Evolutionary conservation across 139 green algal genomes (phyloP).

Genomic region (Pedinophyceae sp.): DNA sequence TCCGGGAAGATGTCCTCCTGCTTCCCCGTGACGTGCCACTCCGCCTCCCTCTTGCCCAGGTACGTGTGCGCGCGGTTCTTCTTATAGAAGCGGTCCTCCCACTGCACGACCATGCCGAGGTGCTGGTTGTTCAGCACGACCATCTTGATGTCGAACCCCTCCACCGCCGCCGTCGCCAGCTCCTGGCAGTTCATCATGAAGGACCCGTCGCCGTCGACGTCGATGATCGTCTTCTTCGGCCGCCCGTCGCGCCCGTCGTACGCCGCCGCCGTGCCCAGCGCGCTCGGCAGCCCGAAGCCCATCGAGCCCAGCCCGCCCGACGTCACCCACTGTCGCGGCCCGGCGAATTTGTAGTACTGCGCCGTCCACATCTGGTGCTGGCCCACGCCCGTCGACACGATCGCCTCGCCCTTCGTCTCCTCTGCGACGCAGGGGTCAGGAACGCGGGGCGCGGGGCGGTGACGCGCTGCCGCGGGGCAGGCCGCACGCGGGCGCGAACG

Average conservation of each 20-base stretch:
- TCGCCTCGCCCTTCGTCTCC: slow-evolving; percentile 82
- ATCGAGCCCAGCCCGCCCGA: slow-evolving; percentile 90
- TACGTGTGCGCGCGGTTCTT: slow-evolving; percentile 95
- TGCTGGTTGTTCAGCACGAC: slow-evolving; percentile 99
- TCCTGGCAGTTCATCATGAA: slow-evolving; percentile 98
- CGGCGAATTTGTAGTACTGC: slow-evolving; percentile 77
- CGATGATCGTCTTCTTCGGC: slow-evolving; percentile 58
- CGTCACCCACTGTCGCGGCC: slow-evolving; percentile 65
- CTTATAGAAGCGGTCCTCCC: slow-evolving; percentile 99
- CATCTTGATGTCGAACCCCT: slow-evolving; percentile 87
- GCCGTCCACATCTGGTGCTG: slow-evolving; percentile 99
- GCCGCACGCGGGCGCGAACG: too few species aligned
- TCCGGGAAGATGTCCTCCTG: slow-evolving; percentile 93
- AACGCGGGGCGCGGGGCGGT: too few species aligned
- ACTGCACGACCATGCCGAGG: slow-evolving; percentile 98
- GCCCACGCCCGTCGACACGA: slow-evolving; percentile 94
- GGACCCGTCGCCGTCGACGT: slow-evolving; percentile 95
- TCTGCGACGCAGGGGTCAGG: slow-evolving; percentile 21
- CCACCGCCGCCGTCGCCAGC: slow-evolving; percentile 81
- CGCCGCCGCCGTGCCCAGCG: slow-evolving; percentile 75
- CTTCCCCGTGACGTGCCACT: slow-evolving; percentile 43
- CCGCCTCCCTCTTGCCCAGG: slow-evolving; percentile 57
- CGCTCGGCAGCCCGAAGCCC: slow-evolving; percentile 93
- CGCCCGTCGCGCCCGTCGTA: slow-evolving; percentile 55
- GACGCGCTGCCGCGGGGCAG: too few species aligned